phyloP scores from a whole-genome alignment of 2,329 filamentous ascomycete genomes.

The Atkinsonella hypoxylon region DNA sequence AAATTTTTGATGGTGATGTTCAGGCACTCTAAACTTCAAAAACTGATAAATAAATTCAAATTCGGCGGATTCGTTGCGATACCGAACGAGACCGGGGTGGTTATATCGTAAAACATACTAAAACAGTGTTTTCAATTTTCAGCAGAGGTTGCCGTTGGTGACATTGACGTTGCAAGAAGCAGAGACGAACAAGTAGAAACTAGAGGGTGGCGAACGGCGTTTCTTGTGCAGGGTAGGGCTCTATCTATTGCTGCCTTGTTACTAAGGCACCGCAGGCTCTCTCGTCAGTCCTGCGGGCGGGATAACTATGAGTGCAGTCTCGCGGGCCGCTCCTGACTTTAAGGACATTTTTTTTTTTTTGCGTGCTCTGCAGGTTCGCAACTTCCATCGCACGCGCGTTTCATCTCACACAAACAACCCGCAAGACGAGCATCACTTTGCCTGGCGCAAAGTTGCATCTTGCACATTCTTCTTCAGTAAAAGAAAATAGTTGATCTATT shows the following conservation, averaged over 20 bases:
- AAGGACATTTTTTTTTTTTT: neutral
- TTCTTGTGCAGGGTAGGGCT: neutral
- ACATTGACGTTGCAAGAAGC: no score
- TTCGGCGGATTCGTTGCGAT: no score
- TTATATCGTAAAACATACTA: no score
- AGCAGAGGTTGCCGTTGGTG: no score
- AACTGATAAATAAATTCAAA: no score
- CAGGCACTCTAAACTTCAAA: no score
- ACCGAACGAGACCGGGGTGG: no score
- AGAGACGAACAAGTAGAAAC: no score
- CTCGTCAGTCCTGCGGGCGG: neutral
- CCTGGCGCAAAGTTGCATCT: constrained; percentile 27
- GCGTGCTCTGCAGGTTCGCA: constrained; percentile 8
- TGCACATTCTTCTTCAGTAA: constrained; percentile 8
- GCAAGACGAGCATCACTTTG: constrained; percentile 17
- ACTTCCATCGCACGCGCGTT: constrained; percentile 9
- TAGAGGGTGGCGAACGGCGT: no score
- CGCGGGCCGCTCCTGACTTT: neutral
- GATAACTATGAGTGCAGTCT: neutral
- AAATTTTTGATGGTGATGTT: no score
- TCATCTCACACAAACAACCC: constrained; percentile 8
- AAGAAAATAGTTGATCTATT: constrained; percentile 18
- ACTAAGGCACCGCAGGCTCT: neutral
- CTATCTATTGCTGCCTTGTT: neutral
- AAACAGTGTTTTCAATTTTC: no score